These are phyloP conservation scores for Fusarium sp. DNA, from an alignment of 2,329 filamentous ascomycete genomes.

Conservation along the genomic window DNA sequence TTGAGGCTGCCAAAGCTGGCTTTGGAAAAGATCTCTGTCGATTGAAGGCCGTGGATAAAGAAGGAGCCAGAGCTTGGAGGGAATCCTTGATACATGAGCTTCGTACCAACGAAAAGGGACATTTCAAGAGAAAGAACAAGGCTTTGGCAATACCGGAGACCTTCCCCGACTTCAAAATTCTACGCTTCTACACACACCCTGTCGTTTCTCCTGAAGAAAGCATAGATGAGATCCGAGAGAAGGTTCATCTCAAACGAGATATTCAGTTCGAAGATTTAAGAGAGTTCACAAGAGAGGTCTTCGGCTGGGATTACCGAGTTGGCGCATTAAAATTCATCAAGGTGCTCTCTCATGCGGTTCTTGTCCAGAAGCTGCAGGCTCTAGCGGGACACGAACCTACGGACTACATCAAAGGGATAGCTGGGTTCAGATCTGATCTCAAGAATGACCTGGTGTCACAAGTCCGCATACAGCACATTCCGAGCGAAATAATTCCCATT, in stretches of 20 bases:
- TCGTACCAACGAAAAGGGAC: constrained; percentile 82
- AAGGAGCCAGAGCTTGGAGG: constrained; percentile 76
- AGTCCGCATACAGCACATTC: constrained; percentile 81
- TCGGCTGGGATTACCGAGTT: constrained; percentile 84
- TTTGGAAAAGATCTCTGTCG: constrained; percentile 83
- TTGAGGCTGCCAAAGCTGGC: constrained; percentile 88
- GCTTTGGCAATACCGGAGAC: constrained; percentile 79
- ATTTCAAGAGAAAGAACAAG: constrained; percentile 82
- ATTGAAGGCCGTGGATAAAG: constrained; percentile 69
- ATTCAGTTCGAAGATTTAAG: constrained; percentile 67
- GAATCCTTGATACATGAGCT: constrained; percentile 80
- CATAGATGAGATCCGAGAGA: constrained; percentile 46
- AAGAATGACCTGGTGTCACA: constrained; percentile 82
- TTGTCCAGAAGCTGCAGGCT: constrained; percentile 68
- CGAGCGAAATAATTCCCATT: constrained; percentile 80
- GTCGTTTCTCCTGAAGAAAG: constrained; percentile 77
- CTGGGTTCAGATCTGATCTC: constrained; percentile 75
- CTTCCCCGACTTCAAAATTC: constrained; percentile 83
- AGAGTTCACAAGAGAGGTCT: constrained; percentile 80
- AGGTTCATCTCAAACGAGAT: constrained; percentile 39
- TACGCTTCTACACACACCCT: constrained; percentile 90
- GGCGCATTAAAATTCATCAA: constrained; percentile 89
- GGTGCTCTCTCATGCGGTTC: constrained; percentile 80
- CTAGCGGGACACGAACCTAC: constrained; percentile 49
- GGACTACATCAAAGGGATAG: constrained; percentile 73